Percentiles rank a stretch among this genome's conserved stretches.
phyloP scores from a whole-genome alignment of 2,329 filamentous ascomycete species.

The Chaetomiaceae sp. region DNA sequence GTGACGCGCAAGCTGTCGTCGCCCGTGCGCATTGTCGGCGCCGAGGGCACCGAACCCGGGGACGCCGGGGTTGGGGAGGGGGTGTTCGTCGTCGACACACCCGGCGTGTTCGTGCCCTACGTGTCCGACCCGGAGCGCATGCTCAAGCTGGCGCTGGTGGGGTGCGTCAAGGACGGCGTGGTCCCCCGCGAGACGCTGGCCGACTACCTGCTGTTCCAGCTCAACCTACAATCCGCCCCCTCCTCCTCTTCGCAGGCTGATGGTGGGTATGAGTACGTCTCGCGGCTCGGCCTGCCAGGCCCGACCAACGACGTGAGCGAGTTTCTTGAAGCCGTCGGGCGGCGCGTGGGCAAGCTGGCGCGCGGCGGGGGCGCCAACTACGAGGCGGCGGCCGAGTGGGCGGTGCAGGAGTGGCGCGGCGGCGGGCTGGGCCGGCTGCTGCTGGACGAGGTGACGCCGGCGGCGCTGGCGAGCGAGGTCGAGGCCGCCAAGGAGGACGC shows the following conservation, averaged over 20 bases:
- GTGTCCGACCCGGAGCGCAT: conserved; percentile 79
- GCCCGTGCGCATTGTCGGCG: conserved; percentile 66
- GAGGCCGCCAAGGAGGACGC: conserved; percentile 40
- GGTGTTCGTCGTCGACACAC: conserved; percentile 85
- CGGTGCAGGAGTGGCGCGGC: conserved; percentile 74
- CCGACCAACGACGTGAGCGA: conserved; percentile 81
- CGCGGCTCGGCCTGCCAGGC: conserved; percentile 39
- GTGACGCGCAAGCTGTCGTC: conserved; percentile 80
- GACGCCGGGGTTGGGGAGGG: conserved; percentile 41
- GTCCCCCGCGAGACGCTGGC: conserved; percentile 72
- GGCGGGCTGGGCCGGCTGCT: conserved; percentile 71
- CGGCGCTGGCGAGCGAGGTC: conserved; percentile 46
- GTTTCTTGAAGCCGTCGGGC: conserved; percentile 65
- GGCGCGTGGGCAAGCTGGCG: conserved; percentile 66
- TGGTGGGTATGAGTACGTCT: conserved; percentile 39
- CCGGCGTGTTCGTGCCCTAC: conserved; percentile 92
- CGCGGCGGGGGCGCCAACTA: conserved; percentile 66
- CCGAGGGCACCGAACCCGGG: conserved; percentile 28
- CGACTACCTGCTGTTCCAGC: conserved; percentile 81
- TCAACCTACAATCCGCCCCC: too few species aligned
- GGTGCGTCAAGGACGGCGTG: conserved; percentile 84
- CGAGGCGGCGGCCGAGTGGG: conserved; percentile 69
- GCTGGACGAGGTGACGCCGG: conserved; percentile 67
- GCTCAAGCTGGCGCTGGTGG: conserved; percentile 89
- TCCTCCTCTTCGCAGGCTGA: too few species aligned